Base-by-base conservation (phyloP, 2,329 filamentous ascomycete genomes). In the Alternaria hordeiaustralica region DNA sequence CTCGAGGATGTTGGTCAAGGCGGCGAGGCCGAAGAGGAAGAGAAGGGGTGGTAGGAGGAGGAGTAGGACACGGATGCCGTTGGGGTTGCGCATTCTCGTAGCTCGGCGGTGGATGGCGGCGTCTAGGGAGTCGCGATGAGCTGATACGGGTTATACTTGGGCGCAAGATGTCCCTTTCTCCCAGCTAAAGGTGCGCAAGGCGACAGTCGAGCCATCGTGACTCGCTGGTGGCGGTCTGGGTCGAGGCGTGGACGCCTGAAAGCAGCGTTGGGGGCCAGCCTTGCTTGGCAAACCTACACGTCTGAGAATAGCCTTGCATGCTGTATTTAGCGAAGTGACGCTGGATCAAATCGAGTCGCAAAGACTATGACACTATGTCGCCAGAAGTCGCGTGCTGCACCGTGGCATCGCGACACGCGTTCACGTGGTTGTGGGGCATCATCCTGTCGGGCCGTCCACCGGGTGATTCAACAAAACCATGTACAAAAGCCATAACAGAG, bases 1-100 rank as follows among this genome's bases (percentile, higher is more conserved):
- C 25, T 78, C 76, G 61, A 78, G 74, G 49, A 68, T 50, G 30
- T 72, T 58, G 20, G 64, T 62, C 9, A 78, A 11, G 44, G 67
- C 60, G 23, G 72, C 64, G 53, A 68, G 26, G 8, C 71, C 68
- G 56, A 77, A 56, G 33, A 75, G 69, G 36, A 76, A 53, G 55
- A 76, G 59, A 11, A 75, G 51, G 4, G 70, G 46, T 9, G 75
- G 72, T 13, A 65, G 44, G 13, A 75, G 33, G 23, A 76, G 69
- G 28, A 71, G 58, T 20, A 75, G 12, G 25, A 70, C 51, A 50
- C 74, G 74, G 21, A 69, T 60, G 55, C 69, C 67, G 41, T 69
- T 71, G 6, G 64, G 64, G 45, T 68, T 69, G 55, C 61, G 50
- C 75, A 77, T 77, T 12, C 46, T 60, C 12, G 23, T 36, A 2